Evolutionary conservation across 2,329 filamentous ascomycete species (phyloP).

Genomic region (Fusarium buharicum): DNA sequence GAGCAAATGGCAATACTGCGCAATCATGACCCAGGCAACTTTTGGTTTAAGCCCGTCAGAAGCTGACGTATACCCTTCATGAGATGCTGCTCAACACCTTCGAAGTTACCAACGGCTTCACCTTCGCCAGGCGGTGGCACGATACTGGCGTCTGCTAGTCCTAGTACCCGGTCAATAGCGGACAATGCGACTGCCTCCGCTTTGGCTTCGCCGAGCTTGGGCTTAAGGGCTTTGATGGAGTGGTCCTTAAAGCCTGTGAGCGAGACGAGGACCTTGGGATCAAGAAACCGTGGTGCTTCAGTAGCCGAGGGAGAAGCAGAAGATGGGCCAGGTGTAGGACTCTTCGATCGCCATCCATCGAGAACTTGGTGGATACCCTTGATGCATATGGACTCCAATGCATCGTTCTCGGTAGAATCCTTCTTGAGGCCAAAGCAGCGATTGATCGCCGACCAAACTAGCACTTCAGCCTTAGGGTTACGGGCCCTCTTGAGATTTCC

Average conservation of each 20-base stretch:
- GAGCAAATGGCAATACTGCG: background rate
- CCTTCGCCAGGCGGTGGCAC: constrained; percentile 49
- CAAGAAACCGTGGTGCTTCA: constrained; percentile 48
- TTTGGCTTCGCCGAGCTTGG: constrained; percentile 53
- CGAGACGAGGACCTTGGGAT: constrained; percentile 55
- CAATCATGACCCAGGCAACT: constrained; percentile 42
- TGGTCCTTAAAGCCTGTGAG: constrained; percentile 59
- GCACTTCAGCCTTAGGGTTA: constrained; percentile 56
- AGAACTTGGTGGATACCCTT: constrained; percentile 56
- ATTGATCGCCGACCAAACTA: constrained; percentile 65
- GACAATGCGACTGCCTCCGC: constrained; percentile 61
- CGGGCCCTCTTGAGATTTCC: constrained; percentile 58
- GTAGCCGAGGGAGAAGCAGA: constrained; percentile 36
- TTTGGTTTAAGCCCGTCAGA: constrained; percentile 54
- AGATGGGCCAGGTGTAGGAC: constrained; percentile 47
- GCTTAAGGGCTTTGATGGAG: constrained; percentile 56
- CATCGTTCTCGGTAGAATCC: constrained; percentile 56
- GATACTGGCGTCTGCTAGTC: constrained; percentile 58
- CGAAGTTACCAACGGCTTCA: constrained; percentile 50
- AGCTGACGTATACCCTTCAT: constrained; percentile 55
- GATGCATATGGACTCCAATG: constrained; percentile 60
- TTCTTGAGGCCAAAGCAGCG: constrained; percentile 61
- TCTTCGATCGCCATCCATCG: constrained; percentile 56
- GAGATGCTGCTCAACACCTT: constrained; percentile 55
- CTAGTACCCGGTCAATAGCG: constrained; percentile 62